Evolutionary conservation across 306 rosid species (phyloP).

Genomic region (Dalbergia cochinchinensis): DNA sequence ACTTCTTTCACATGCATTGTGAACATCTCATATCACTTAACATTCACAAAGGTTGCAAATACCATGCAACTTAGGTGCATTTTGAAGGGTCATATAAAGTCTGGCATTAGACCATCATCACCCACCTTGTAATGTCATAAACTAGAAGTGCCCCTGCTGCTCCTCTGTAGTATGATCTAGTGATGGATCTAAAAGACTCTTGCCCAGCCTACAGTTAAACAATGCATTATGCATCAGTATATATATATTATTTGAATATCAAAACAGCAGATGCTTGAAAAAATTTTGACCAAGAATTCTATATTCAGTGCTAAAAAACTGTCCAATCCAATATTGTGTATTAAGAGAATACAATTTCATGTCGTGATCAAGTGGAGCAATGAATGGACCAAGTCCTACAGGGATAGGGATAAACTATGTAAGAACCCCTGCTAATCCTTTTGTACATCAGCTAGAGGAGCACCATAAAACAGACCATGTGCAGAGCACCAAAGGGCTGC

Average conservation of each 20-base stretch:
- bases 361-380: not conserved
- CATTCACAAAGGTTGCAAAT: conserved; percentile 9
- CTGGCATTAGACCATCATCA: conserved; percentile 23
- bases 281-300: conserved; percentile 10
- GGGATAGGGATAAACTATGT: too few species aligned
- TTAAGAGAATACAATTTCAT: conserved; percentile 1
- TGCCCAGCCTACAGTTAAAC: conserved; percentile 88
- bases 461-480: too few species aligned
- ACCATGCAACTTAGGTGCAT: conserved; percentile 26
- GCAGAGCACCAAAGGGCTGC: too few species aligned
- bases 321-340: not conserved
- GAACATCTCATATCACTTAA: conserved; percentile 1
- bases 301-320: not conserved
- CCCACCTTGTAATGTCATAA: conserved; percentile 95
- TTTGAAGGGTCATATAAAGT: conserved; percentile 10
- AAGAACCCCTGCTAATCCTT: too few species aligned
- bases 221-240: conserved; percentile 36
- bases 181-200: conserved; percentile 97
- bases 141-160: conserved; percentile 98
- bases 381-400: not conserved
- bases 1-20: not conserved
- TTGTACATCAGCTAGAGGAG: too few species aligned
- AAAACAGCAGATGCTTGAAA: not conserved
- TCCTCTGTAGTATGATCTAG: conserved; percentile 96
- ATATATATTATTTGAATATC: conserved; percentile 17